Base-by-base conservation (phyloP, 116 monocot genomes). In the Iris pallida region DNA sequence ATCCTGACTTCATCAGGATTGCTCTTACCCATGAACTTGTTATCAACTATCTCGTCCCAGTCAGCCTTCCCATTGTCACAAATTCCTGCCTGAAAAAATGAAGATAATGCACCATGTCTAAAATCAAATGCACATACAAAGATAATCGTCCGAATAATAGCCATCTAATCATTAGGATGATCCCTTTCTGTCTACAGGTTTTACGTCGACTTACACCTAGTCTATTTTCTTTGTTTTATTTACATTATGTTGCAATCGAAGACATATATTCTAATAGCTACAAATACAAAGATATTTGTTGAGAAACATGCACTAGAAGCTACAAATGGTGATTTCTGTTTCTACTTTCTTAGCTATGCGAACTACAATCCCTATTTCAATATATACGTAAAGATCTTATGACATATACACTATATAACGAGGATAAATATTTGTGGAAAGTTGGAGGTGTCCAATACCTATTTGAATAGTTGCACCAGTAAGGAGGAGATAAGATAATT, bases 21-120 rank as follows among this genome's bases (percentile, higher is more conserved):
- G 63, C 80, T 82, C 45, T 74, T 63, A 16, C 80, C 93, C 4
- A 74, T 58, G 16, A 93, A 84, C 55, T 80, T 79, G 68, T 84
- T 84, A 51, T 93, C 93, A 13, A 93, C 41, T 78, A 93, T 93
- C 76, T 93, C 93, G n/a, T 80, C 84, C 93, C 90, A 93, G 55
- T 87, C 83, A 17, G 68, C 74, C 20, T 75, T 84, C 52, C 87
- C 94, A 44, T 93, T 89, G 3, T 74, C 87, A 54, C 84, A 82
- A 41, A 83, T 79, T 9, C 66, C 77, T 54, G 84, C 89, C 93
- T 89, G 82, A 61, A 66, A 72, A 61, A 20, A 15, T 59, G 42
- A 9, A 55, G 19, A 7, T 6, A 12, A 19, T 0, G 7, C 60
- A 5, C 16, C 4, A 6, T 7, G 18, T 30, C 43, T 45, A 4